Evolutionary conservation across 2,329 filamentous ascomycete genomes (phyloP).

Genomic region (Colletotrichum viniferum): DNA sequence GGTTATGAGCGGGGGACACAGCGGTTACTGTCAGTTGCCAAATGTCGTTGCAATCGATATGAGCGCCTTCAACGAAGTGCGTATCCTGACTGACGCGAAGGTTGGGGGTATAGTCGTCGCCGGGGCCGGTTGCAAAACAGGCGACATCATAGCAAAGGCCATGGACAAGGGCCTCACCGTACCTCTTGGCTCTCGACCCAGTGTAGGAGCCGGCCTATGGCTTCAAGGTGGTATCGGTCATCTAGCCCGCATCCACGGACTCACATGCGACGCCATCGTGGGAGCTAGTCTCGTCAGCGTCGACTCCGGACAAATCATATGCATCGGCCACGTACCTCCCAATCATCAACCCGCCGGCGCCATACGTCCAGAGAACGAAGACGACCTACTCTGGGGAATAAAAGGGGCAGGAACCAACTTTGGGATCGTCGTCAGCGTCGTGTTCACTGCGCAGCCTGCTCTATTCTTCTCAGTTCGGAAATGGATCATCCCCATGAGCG

Average conservation of each 20-base stretch:
- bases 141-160: constrained; percentile 53
- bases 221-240: constrained; percentile 70
- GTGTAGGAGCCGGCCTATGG: constrained; percentile 66
- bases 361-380: constrained; percentile 49
- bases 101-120: constrained; percentile 51
- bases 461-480: constrained; percentile 43
- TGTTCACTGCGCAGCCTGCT: constrained; percentile 50
- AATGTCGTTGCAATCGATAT: constrained; percentile 63
- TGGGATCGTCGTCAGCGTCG: constrained; percentile 59
- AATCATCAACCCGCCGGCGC: constrained; percentile 44
- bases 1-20: constrained; percentile 63
- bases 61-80: constrained; percentile 49
- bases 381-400: constrained; percentile 59
- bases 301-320: constrained; percentile 49
- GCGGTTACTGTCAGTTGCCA: constrained; percentile 59
- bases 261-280: constrained; percentile 64
- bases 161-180: constrained; percentile 56
- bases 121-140: constrained; percentile 60
- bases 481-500: constrained; percentile 41
- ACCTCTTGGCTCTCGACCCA: constrained; percentile 65
- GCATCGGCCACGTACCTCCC: constrained; percentile 54
- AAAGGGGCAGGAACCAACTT: constrained; percentile 65
- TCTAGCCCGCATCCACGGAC: constrained; percentile 57
- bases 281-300: constrained; percentile 63
- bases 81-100: constrained; percentile 18